Conservation (phyloP, 371 early-diverging fungal species). For the Blakeslea trispora region DNA sequence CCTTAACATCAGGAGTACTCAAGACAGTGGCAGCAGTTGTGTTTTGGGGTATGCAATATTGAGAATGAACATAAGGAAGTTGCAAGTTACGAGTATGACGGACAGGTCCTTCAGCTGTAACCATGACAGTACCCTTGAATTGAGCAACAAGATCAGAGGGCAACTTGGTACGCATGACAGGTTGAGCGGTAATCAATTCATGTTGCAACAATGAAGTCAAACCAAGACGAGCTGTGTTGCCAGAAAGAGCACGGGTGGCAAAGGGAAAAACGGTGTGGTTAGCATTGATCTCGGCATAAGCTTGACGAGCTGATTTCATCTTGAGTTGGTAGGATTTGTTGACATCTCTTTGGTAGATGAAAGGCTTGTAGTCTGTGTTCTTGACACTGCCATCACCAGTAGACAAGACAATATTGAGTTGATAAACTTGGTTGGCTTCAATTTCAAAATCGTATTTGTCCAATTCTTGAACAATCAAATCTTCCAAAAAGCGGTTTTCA, state of each 20-base stretch:
- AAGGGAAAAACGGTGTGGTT: conserved; percentile 86
- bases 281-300: conserved; percentile 72
- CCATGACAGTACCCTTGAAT: conserved; percentile 84
- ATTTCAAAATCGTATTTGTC: conserved; percentile 65
- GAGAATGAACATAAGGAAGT: conserved; percentile 76
- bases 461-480: conserved; percentile 64
- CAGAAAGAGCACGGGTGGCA: conserved; percentile 68
- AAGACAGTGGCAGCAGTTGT: conserved; percentile 47
- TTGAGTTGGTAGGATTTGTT: conserved; percentile 81
- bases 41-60: conserved; percentile 57
- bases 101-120: conserved; percentile 73
- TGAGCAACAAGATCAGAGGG: conserved; percentile 75
- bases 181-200: conserved; percentile 74
- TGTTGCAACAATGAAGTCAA: conserved; percentile 79
- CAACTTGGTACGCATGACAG: conserved; percentile 69
- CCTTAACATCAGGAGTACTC: conserved; percentile 41
- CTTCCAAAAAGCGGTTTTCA: conserved; percentile 78
- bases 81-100: conserved; percentile 64
- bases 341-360: conserved; percentile 81
- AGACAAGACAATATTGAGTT: conserved; percentile 81
- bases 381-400: conserved; percentile 79
- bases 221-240: conserved; percentile 85
- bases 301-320: conserved; percentile 79
- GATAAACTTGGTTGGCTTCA: conserved; percentile 83
- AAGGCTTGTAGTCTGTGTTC: conserved; percentile 72